Percentiles rank a stretch among this genome's conserved stretches.
These are phyloP conservation scores for Claviceps africana DNA, from an alignment of 2,329 filamentous ascomycete species.

Conservation along the genomic window DNA sequence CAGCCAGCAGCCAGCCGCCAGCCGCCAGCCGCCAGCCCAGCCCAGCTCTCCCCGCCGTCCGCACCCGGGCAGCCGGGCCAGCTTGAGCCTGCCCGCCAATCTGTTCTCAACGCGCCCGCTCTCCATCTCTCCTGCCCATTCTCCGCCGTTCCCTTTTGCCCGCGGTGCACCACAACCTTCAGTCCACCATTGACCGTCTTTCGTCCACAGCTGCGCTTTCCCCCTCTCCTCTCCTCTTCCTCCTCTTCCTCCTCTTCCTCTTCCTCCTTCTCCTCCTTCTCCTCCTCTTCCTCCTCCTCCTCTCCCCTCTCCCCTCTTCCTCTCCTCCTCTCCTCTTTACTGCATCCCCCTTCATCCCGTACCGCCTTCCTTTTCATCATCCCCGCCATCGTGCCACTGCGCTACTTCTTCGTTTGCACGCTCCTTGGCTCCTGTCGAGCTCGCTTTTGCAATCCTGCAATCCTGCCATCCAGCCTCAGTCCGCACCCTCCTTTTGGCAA, in stretches of 20 bases:
- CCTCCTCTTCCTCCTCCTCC: no score
- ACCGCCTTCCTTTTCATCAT: constrained; percentile 27
- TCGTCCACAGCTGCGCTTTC: constrained; percentile 20
- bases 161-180: constrained; percentile 13
- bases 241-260: no score
- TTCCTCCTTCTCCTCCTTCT: no score
- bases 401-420: constrained; percentile 17
- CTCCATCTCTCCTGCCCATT: no score
- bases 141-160: constrained; percentile 2
- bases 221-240: constrained; percentile 8
- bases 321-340: neutral
- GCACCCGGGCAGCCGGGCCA: neutral
- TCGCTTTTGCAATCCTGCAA: constrained; percentile 13
- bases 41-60: neutral
- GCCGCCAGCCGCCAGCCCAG: neutral
- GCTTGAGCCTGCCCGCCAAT: neutral
- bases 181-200: constrained; percentile 14
- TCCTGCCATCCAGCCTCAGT: constrained; percentile 13
- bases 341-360: constrained; percentile 30
- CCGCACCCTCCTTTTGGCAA: constrained; percentile 24
- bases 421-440: constrained; percentile 24
- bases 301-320: no score
- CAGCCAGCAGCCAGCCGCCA: no score
- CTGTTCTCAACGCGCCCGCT: neutral
- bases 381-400: constrained; percentile 21